Conservation (phyloP, 75 land plant genomes). For the Sequoiadendron giganteum region DNA sequence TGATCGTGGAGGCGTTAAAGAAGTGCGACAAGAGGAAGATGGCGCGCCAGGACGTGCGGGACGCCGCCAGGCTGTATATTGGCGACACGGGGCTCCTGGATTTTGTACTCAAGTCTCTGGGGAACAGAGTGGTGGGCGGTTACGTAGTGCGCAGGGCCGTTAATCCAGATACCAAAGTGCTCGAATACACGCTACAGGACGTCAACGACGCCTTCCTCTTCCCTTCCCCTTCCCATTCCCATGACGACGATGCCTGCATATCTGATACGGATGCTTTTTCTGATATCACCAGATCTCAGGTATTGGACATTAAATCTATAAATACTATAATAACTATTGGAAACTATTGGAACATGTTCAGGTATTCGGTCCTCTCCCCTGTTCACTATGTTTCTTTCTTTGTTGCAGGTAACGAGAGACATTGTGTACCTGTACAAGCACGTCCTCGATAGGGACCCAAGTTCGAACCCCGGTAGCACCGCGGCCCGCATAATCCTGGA, state of each 20-base stretch:
- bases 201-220: constrained; percentile 1
- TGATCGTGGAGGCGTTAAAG: constrained; percentile 72
- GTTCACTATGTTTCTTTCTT: not conserved
- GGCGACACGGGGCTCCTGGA: constrained; percentile 93
- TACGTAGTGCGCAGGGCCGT: constrained; percentile 53
- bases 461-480: constrained; percentile 28
- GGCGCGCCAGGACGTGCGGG: constrained; percentile 77
- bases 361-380: too few relatives aligned
- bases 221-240: not conserved
- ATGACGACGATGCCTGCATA: not conserved
- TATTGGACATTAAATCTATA: not conserved
- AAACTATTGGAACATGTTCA: too few relatives aligned
- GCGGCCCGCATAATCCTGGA: constrained; percentile 48
- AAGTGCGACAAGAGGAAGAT: constrained; percentile 45
- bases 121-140: constrained; percentile 57
- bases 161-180: constrained; percentile 53
- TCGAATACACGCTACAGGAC: constrained; percentile 63
- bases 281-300: constrained; percentile 13
- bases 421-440: constrained; percentile 44
- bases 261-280: not conserved
- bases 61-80: constrained; percentile 70
- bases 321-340: too few relatives aligned
- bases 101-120: constrained; percentile 77
- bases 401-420: constrained; percentile 43
- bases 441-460: constrained; percentile 39